Evolutionary conservation across 371 early-diverging fungal species (phyloP).

Genomic region (Syncephalastrum contaminatum): DNA sequence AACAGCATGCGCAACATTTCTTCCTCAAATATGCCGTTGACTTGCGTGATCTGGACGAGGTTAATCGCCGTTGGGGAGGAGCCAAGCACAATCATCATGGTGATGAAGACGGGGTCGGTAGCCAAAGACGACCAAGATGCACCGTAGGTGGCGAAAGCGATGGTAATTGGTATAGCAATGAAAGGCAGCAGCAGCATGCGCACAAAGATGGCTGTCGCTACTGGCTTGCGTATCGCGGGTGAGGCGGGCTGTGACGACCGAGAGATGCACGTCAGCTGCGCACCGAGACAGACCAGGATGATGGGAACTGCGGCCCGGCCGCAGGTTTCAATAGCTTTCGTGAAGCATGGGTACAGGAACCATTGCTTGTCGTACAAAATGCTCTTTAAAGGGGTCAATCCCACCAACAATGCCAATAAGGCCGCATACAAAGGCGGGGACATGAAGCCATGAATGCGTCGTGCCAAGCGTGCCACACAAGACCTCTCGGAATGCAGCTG

Average conservation of each 20-base stretch:
- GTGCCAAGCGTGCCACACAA: constrained; percentile 1
- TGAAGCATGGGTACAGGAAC: constrained; percentile 55
- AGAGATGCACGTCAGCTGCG: constrained; percentile 50
- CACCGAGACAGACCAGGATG: constrained; percentile 68
- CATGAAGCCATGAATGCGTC: constrained; percentile 38
- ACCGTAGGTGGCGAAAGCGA: constrained; percentile 39
- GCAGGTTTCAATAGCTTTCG: constrained; percentile 63
- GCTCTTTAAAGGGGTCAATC: constrained; percentile 51
- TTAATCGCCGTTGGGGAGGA: constrained; percentile 62
- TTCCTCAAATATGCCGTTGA: constrained; percentile 54
- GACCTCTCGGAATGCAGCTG: neutral
- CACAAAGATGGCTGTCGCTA: constrained; percentile 31
- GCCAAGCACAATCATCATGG: constrained; percentile 52
- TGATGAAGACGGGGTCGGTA: constrained; percentile 50
- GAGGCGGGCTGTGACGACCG: constrained; percentile 17
- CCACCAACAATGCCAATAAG: constrained; percentile 54
- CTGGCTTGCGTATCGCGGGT: constrained; percentile 28
- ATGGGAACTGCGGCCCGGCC: constrained; percentile 72
- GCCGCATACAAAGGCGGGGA: constrained; percentile 69
- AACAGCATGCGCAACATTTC: constrained; percentile 59
- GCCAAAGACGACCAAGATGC: constrained; percentile 33
- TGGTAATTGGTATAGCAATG: constrained; percentile 41
- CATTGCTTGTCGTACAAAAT: constrained; percentile 52
- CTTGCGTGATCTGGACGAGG: constrained; percentile 55
- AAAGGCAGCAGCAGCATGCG: constrained; percentile 51